These are phyloP conservation scores for Phyllosticta citriasiana DNA, from an alignment of 2,329 filamentous ascomycete species.

Conservation along the genomic window DNA sequence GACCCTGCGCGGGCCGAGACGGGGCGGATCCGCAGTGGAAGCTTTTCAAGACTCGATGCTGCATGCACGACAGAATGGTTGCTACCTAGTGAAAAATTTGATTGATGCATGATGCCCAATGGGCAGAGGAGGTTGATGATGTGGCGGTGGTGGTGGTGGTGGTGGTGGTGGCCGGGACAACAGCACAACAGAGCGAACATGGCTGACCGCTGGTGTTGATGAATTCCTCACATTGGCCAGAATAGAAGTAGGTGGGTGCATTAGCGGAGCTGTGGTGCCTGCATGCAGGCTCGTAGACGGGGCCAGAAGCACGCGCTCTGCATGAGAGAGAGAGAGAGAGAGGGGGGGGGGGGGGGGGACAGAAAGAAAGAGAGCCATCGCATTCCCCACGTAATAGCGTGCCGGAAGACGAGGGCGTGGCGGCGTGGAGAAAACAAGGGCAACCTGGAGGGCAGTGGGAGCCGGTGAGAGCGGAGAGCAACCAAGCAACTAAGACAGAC, in stretches of 20 bases:
- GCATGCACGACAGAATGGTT: not conserved
- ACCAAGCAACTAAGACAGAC: no score
- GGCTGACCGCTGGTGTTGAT: constrained; percentile 1
- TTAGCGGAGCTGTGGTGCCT: constrained; percentile 9
- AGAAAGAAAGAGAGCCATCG: not conserved
- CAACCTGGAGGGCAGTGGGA: no score
- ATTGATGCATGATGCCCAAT: no score
- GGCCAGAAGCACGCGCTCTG: not conserved
- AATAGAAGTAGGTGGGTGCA: constrained; percentile 2
- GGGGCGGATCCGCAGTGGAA: constrained; percentile 8
- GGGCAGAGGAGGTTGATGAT: no score
- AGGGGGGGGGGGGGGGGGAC: no score
- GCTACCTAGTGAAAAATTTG: not conserved
- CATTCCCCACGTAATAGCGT: not conserved
- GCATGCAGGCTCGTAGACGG: constrained; percentile 4
- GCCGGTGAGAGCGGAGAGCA: no score
- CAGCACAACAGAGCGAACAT: not conserved
- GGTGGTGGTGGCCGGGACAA: not conserved
- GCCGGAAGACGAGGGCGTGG: no score
- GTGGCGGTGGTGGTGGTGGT: no score
- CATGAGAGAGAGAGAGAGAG: no score
- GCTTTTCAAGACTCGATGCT: not conserved
- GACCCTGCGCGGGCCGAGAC: constrained; percentile 9
- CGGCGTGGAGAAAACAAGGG: no score
- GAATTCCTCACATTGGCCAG: constrained; percentile 2